A percentile compares a stretch with the other conserved stretches of the same genome.
Conservation (phyloP, 306 rosid species). For the Clitoria ternatea region DNA sequence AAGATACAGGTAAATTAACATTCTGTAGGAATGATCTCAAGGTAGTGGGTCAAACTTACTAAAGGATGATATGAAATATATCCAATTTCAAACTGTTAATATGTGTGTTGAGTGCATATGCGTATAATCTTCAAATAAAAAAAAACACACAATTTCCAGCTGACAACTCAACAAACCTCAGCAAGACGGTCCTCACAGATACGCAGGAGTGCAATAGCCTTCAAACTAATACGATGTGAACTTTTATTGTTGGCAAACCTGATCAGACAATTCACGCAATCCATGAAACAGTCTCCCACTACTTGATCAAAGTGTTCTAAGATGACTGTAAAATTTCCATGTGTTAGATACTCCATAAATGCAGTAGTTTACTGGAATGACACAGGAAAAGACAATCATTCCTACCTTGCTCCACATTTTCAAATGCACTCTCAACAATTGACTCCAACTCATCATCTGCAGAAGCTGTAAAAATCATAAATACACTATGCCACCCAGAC, state of each 20-base stretch:
- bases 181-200: slow-evolving; percentile 99
- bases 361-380: slow-evolving; percentile 22
- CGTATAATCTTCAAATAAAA: not conserved
- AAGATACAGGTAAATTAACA: not conserved
- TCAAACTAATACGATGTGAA: slow-evolving; percentile 95
- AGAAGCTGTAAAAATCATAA: slow-evolving; percentile 98
- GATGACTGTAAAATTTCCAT: slow-evolving; percentile 73
- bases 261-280: slow-evolving; percentile 98
- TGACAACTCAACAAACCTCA: slow-evolving; percentile 69
- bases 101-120: not conserved
- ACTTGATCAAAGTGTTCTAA: slow-evolving; percentile 99
- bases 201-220: slow-evolving; percentile 98
- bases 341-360: slow-evolving; percentile 40
- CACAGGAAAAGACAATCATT: slow-evolving; percentile 22
- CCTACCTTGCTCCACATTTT: slow-evolving; percentile 97
- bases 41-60: not conserved
- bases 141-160: slow-evolving; percentile 14
- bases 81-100: not conserved
- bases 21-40: not conserved
- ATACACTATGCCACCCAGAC: slow-evolving; percentile 98
- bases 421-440: slow-evolving; percentile 97
- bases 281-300: slow-evolving; percentile 98
- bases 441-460: slow-evolving; percentile 98
- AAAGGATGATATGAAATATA: not conserved
- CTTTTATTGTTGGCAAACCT: slow-evolving; percentile 91